These are phyloP conservation scores for Thecaphora frezii DNA, from an alignment of 1,284 basidiomycete species.

Conservation along the genomic window DNA sequence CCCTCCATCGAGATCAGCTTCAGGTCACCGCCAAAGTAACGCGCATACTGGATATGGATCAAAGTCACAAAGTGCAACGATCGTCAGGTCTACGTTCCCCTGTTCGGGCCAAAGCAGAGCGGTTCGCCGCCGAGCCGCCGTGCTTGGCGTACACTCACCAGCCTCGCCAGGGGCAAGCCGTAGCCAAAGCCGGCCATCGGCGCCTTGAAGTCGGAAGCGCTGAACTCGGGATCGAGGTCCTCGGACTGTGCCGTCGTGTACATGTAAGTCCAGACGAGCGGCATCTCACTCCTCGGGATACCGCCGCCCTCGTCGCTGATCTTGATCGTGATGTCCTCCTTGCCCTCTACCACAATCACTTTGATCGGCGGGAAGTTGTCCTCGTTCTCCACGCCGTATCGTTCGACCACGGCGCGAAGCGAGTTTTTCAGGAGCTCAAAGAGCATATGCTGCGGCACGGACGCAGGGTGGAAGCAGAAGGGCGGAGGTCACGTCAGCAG, in stretches of 20 bases:
- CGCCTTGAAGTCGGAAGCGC: constrained; percentile 90
- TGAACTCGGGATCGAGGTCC: constrained; percentile 79
- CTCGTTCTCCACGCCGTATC: constrained; percentile 80
- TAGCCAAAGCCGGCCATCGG: constrained; percentile 93
- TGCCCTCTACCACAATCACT: constrained; percentile 84
- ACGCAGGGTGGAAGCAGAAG: neutral
- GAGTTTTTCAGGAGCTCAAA: constrained; percentile 99
- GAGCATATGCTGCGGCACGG: constrained; percentile 71
- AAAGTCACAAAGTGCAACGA: constrained; percentile 11
- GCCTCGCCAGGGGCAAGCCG: constrained; percentile 82
- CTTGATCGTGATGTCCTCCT: constrained; percentile 94
- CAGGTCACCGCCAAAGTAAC: constrained; percentile 97
- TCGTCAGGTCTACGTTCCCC: too few species aligned
- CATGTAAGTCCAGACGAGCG: constrained; percentile 95
- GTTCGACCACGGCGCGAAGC: constrained; percentile 91
- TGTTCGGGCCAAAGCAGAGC: too few species aligned
- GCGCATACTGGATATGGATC: constrained; percentile 67
- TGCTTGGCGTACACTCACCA: constrained; percentile 73
- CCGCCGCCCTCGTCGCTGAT: constrained; percentile 95
- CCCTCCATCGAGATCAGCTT: constrained; percentile 96
- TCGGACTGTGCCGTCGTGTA: constrained; percentile 96
- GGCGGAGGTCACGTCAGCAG: neutral
- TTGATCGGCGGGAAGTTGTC: constrained; percentile 88
- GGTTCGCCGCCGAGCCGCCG: constrained; percentile 1
- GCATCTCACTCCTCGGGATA: constrained; percentile 85